Percentiles rank a stretch among this genome's conserved stretches.
Evolutionary conservation across 2,329 filamentous ascomycete species (phyloP).

Genomic region (Ophiostoma triangulosporum): DNA sequence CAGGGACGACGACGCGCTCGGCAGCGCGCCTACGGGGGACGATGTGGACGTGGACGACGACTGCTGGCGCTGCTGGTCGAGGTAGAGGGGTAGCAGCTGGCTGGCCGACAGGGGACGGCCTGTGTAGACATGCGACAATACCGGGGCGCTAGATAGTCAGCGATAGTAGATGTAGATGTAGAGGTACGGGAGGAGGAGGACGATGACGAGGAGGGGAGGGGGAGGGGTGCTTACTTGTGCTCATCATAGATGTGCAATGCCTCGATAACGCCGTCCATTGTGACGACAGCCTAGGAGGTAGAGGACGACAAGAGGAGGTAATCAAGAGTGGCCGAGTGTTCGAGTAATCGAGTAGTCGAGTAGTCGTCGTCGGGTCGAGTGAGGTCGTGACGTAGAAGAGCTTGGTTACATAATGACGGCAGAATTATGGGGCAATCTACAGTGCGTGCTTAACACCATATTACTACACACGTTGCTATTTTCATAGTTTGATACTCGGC

Average conservation of each 20-base stretch:
- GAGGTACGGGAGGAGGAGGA: neutral
- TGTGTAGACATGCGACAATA: slow-evolving; percentile 82
- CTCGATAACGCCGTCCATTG: slow-evolving; percentile 79
- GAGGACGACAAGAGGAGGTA: neutral
- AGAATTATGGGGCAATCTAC: neutral
- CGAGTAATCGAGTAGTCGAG: no score
- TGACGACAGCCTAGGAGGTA: no score
- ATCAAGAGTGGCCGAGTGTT: no score
- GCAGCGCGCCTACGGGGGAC: neutral
- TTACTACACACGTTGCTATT: neutral
- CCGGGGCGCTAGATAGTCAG: slow-evolving; percentile 46
- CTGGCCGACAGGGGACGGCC: slow-evolving; percentile 65
- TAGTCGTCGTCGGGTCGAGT: no score
- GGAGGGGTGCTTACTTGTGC: slow-evolving; percentile 52
- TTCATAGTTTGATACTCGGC: no score
- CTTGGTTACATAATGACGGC: neutral
- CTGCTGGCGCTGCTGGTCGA: slow-evolving; percentile 47
- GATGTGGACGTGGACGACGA: neutral
- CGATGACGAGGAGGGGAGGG: neutral
- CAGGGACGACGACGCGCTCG: neutral
- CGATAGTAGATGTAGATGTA: neutral
- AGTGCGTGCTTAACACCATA: neutral
- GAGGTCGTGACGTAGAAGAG: neutral
- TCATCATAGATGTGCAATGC: slow-evolving; percentile 96
- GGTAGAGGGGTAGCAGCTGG: slow-evolving; percentile 73